These are phyloP conservation scores for Filobasidium floriforme DNA, from an alignment of 768 basidiomycete genomes.

Conservation along the genomic window DNA sequence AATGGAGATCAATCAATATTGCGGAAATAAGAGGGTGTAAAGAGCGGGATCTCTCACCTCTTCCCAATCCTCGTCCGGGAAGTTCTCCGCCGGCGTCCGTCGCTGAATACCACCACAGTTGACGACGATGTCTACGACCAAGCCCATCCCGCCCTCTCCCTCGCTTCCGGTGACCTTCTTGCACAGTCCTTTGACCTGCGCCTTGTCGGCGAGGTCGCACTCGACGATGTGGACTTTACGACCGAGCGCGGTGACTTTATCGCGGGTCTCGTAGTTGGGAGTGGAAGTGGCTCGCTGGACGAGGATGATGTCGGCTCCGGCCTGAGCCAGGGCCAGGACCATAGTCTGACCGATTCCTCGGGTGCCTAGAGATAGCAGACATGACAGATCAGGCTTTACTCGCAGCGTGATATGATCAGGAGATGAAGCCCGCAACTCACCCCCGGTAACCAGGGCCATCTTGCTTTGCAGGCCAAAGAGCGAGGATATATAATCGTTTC, in stretches of 20 bases:
- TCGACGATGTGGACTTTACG: slow-evolving; percentile 49
- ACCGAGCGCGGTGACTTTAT: slow-evolving; percentile 43
- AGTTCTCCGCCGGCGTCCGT: slow-evolving; percentile 54
- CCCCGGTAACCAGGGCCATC: slow-evolving; percentile 45
- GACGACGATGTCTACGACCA: slow-evolving; percentile 58
- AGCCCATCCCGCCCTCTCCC: slow-evolving; percentile 47
- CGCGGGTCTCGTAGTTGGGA: slow-evolving; percentile 43
- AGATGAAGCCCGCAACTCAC: background rate
- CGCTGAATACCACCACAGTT: slow-evolving; percentile 52
- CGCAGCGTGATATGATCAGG: too few relatives aligned
- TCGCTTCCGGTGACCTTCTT: slow-evolving; percentile 49
- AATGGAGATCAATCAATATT: slow-evolving; percentile 3
- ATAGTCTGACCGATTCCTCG: slow-evolving; percentile 46
- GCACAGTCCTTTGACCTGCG: slow-evolving; percentile 52
- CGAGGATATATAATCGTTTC: slow-evolving; percentile 36
- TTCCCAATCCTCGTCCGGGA: slow-evolving; percentile 63
- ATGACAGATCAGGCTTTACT: background rate
- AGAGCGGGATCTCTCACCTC: slow-evolving; percentile 49
- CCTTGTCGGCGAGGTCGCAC: slow-evolving; percentile 56
- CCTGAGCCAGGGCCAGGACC: slow-evolving; percentile 46
- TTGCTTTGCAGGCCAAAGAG: slow-evolving; percentile 46
- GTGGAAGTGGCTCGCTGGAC: slow-evolving; percentile 32
- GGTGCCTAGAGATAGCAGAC: slow-evolving; percentile 22
- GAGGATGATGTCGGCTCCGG: slow-evolving; percentile 46
- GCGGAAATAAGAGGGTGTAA: background rate